Conservation (phyloP, 225 moss, liverwort and hornwort genomes). For the Pseudoscleropodium purum region DNA sequence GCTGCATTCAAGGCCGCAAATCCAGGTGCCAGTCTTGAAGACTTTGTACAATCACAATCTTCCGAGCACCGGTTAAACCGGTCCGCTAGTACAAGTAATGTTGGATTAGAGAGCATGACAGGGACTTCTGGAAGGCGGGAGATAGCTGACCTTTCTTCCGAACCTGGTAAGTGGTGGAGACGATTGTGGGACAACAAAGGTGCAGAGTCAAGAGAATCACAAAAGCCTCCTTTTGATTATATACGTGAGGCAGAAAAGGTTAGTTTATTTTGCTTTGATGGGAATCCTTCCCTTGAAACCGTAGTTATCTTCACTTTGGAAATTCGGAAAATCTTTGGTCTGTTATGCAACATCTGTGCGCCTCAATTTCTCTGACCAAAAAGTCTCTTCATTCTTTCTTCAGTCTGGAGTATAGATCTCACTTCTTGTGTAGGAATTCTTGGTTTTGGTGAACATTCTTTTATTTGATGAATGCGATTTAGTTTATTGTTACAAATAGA, state of each 20-base stretch:
- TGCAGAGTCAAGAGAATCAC: constrained; percentile 31
- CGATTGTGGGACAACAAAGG: constrained; percentile 52
- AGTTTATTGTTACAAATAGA: not conserved
- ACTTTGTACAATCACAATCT: constrained; percentile 64
- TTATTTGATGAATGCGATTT: not conserved
- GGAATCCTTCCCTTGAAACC: not conserved
- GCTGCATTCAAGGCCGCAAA: constrained; percentile 68
- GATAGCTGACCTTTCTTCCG: constrained; percentile 62
- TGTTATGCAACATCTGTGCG: not conserved
- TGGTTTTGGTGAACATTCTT: not conserved
- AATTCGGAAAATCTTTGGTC: not conserved
- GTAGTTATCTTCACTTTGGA: not conserved
- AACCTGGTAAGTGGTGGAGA: constrained; percentile 63
- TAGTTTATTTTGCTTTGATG: not conserved
- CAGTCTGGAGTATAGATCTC: not conserved
- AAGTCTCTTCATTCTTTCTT: not conserved
- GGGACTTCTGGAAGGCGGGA: constrained; percentile 35
- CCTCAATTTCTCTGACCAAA: not conserved
- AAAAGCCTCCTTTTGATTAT: constrained; percentile 62
- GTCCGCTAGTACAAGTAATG: not conserved
- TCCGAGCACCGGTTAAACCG: constrained; percentile 30
- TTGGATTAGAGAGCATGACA: constrained; percentile 21
- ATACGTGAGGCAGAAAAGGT: constrained; percentile 91
- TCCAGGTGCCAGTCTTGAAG: constrained; percentile 61
- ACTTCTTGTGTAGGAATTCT: not conserved